Base-by-base conservation (phyloP, 495 filamentous ascomycete species). In the Neurospora pannonica region DNA sequence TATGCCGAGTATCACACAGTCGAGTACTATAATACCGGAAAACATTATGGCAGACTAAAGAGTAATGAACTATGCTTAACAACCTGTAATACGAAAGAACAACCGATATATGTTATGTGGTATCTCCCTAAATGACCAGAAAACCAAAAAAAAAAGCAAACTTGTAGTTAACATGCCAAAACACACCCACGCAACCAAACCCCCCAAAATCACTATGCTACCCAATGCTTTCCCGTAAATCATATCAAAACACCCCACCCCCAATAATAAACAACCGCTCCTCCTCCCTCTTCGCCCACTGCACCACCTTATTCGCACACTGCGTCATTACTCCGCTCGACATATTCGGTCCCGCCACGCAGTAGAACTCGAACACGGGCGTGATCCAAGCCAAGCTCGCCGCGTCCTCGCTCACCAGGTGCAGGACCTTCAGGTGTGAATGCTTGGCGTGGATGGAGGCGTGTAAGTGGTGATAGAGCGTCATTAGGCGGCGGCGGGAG, bases 191-290 rank as follows among this genome's bases (percentile, higher is more conserved):
- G 39, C 40, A 43, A 43, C 40, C 40, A n/a, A 48, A 48, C 9
- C 43, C 43, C 9, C 43, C 43, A 60, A 19, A 67, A 17, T 31
- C 28, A 67, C 34, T 67, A 36, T 36, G 5, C 15, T 67, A 34
- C 28, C 54, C 54, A 67, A 19, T 34, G 28, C 28, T 67, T n/a
- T n/a, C n/a, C n/a, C n/a, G n/a, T n/a, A n/a, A n/a, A 31, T 7
- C 0, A 0, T 15, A 67, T 78, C 70, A 86, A 75, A 87, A 87
- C 39, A 96, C 94, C 19, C 94, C 95, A 7, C 95, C 95, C 3
- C 95, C 95, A 79, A 97, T 94, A 70, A 99, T 97, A 80, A 98
- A 99, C 9, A 98, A 79, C 74, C 96, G 86, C 78, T 98, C 94
- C 82, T 98, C 96, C 80, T 98, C 95, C 72, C 90, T 86, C 75